Base-by-base conservation (phyloP, 305 asterid genomes). In the Plantago coronopus region DNA sequence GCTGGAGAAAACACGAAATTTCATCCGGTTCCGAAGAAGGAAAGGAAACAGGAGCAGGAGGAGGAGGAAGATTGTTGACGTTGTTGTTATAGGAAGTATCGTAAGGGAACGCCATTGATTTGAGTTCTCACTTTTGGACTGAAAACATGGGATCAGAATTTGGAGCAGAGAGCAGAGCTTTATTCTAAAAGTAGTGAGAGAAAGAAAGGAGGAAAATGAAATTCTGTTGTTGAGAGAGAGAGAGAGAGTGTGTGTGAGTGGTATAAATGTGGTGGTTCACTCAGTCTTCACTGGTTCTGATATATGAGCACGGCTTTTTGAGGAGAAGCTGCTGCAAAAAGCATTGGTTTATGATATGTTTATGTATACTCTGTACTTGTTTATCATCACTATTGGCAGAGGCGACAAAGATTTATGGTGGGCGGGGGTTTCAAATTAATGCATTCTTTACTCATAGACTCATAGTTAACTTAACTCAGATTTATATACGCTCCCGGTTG, bases 1-100 rank as follows among this genome's bases (percentile, higher is more conserved):
- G 90, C 57, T 79, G 85, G 59, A 86, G 78, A 34, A 88, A 83
- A 37, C 79, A 64, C 27, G 95, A 88, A 38, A 88, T 76, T 40
- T 88, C 95, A 54, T 88, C 95, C 19, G 79, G 86, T 10, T 85
- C 85, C 17, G 64, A 15, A 8, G 5, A 25, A 11, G 57, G 23
- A 51, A 51, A 21, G 37, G 73, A 5, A 7, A 51, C 25, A 12
- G 57, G 73, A 5, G 70, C 53, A 20, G 71, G 40, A 57, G 79
- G 58, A 19, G 84, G 59, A 21, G 67, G 55, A 27, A 20, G 31
- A 13, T 42, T 46, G 67, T 50, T 66, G 22, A 21, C 8, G 10
- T 23, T 51, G 27, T 8, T 48, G 54, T 48, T 48, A n/a, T n/a
- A n/a, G 31, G 61, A 17, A 48, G 22, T 16, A 20, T 64, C 68